Conservation (phyloP, 345 rosid species). For the Syzygium grande region DNA sequence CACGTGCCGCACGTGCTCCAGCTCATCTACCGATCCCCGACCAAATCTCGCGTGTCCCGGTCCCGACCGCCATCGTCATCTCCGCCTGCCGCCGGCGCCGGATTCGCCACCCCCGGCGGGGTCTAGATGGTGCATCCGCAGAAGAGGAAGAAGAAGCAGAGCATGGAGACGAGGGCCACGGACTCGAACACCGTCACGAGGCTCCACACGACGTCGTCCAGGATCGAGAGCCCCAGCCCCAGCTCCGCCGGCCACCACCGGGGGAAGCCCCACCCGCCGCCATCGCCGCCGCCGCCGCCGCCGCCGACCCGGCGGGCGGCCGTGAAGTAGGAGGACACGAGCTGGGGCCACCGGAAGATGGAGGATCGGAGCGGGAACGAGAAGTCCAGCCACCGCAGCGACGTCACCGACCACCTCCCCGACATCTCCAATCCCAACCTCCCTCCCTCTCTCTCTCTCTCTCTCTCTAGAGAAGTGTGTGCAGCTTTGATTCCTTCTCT, state of each 20-base stretch:
- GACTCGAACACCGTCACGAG: slow-evolving; percentile 74
- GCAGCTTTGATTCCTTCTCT: neutral
- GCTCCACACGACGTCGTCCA: slow-evolving; percentile 68
- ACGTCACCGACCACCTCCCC: neutral
- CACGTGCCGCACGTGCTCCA: neutral
- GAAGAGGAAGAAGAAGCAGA: slow-evolving; percentile 80
- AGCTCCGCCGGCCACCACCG: slow-evolving; percentile 19
- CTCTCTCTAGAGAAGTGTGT: neutral
- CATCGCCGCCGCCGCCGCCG: neutral
- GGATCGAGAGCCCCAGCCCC: slow-evolving; percentile 33
- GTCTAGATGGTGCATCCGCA: slow-evolving; percentile 70
- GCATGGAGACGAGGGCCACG: slow-evolving; percentile 79
- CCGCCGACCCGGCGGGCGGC: neutral
- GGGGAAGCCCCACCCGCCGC: neutral
- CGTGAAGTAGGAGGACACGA: slow-evolving; percentile 3
- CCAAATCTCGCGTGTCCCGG: neutral
- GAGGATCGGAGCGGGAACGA: slow-evolving; percentile 11
- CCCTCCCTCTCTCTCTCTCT: neutral
- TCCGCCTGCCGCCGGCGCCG: neutral
- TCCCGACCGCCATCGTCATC: neutral
- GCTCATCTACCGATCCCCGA: neutral
- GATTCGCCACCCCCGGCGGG: neutral
- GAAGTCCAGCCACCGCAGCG: slow-evolving; percentile 7
- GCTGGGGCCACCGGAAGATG: slow-evolving; percentile 20
- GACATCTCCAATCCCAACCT: neutral